These are phyloP conservation scores for Iberis pinnata DNA, from an alignment of 345 rosid genomes.

Conservation along the genomic window DNA sequence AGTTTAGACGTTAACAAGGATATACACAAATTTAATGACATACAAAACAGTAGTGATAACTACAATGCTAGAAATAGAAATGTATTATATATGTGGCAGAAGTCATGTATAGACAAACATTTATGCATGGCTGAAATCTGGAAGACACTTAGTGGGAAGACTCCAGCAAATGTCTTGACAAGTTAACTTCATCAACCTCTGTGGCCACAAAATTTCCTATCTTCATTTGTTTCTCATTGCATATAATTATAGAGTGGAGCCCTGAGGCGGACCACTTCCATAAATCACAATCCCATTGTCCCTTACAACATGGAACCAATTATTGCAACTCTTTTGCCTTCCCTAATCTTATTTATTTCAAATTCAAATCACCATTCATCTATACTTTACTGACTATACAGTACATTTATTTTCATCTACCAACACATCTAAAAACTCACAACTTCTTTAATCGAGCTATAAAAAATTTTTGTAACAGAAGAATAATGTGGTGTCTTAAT, in stretches of 20 bases:
- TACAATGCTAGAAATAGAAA: not conserved
- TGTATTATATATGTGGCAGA: not conserved
- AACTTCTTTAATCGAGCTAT: no score
- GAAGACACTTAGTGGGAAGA: conserved; percentile 13
- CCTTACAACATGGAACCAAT: conserved; percentile 19
- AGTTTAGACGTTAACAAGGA: no score
- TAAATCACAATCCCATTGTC: conserved; percentile 6
- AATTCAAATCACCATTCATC: conserved; percentile 11
- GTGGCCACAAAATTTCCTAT: not conserved
- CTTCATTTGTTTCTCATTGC: not conserved
- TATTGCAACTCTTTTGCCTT: conserved; percentile 7
- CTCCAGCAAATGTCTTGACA: conserved; percentile 9
- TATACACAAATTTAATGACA: no score
- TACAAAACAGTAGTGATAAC: not conserved
- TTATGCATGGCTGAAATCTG: conserved; percentile 20
- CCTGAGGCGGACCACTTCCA: conserved; percentile 20
- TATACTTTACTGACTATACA: conserved; percentile 1
- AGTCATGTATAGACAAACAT: not conserved
- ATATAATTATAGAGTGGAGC: conserved; percentile 22
- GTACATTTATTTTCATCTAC: conserved; percentile 17
- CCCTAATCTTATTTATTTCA: conserved; percentile 4
- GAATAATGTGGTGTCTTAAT: no score
- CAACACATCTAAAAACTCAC: not conserved
- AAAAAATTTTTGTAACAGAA: no score
- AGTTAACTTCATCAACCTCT: not conserved